Base-by-base conservation (phyloP, 225 moss, liverwort and hornwort genomes). In the Thuidium tamariscinum region DNA sequence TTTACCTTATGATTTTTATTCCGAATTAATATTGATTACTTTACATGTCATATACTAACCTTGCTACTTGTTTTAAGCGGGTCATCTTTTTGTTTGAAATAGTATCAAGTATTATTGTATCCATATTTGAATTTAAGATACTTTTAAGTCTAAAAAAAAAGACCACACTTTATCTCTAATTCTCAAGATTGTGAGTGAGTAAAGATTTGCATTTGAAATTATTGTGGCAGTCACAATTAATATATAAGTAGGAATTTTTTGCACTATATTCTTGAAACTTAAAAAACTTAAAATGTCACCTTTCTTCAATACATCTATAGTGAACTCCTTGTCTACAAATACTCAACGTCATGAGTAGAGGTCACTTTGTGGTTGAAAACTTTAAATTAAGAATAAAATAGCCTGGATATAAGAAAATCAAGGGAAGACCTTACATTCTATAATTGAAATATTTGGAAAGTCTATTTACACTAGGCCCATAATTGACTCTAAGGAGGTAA, bases 361-460 rank as follows among this genome's bases (percentile, higher is more conserved):
- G 10, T 65, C 11, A 2, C 6, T 20, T 65, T 36, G 7, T 20
- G 36, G 20, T 36, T 36, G 32, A 19, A 65, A 65, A 11, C 20
- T 65, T 65, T n/a, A 16, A 11, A 10, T 65, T n/a, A 10, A 65
- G 10, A 19, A 65, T n/a, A 36, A 65, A 65, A n/a, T 36, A 65
- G 11, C 5, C 11, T n/a, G 20, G 3, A 36, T 5, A 65, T 9
- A 1, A 20, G 20, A 20, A 0, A 5, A 36, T 0, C 3, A 7
- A n/a, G n/a, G n/a, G n/a, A n/a, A n/a, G n/a, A 64, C n/a, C 16
- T 34, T 65, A 20, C 20, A 65, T n/a, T 36, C 1, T 65, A 36
- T 20, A 1, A 65, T 36, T n/a, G 11, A 4, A 0, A 1, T 36
- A 36, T 1, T 3, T 1, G 0, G 1, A 65, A 18, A 64, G 5